Percentiles rank a stretch among this genome's conserved stretches.
Conservation (phyloP, 1,284 basidiomycete genomes). For the Microbotryum silenes-acaulis region DNA sequence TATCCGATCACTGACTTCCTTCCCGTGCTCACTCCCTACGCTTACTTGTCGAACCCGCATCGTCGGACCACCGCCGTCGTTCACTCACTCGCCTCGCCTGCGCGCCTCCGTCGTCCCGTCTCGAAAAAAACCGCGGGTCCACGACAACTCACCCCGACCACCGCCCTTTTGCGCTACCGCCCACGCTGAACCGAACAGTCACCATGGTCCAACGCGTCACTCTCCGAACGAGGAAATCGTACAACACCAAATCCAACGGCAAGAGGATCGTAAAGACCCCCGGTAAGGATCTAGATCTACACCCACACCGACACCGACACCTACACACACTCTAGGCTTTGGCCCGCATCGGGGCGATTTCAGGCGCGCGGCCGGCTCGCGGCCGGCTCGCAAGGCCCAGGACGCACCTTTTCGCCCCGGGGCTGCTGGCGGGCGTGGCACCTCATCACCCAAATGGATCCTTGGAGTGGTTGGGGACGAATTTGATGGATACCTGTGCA, state of each 20-base stretch:
- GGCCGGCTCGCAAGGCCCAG: background rate
- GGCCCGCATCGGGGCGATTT: background rate
- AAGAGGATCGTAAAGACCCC: constrained; percentile 96
- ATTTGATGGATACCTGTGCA: background rate
- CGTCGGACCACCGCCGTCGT: no score
- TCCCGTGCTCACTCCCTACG: background rate
- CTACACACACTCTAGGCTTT: background rate
- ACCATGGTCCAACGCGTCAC: constrained; percentile 65
- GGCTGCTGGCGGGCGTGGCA: background rate
- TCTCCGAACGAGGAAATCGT: constrained; percentile 95
- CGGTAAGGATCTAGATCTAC: constrained; percentile 20
- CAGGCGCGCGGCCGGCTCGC: background rate
- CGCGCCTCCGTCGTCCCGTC: no score
- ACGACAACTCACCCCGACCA: background rate
- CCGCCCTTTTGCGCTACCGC: no score
- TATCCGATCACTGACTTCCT: background rate
- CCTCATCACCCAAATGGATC: background rate
- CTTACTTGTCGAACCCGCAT: background rate
- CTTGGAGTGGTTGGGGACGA: background rate
- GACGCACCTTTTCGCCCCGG: background rate
- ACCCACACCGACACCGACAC: no score
- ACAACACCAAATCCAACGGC: constrained; percentile 97
- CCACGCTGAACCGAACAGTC: background rate
- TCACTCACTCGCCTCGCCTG: no score
- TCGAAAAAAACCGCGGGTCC: background rate